phyloP scores from a whole-genome alignment of 768 basidiomycete genomes.

The Roridomyces roridus region DNA sequence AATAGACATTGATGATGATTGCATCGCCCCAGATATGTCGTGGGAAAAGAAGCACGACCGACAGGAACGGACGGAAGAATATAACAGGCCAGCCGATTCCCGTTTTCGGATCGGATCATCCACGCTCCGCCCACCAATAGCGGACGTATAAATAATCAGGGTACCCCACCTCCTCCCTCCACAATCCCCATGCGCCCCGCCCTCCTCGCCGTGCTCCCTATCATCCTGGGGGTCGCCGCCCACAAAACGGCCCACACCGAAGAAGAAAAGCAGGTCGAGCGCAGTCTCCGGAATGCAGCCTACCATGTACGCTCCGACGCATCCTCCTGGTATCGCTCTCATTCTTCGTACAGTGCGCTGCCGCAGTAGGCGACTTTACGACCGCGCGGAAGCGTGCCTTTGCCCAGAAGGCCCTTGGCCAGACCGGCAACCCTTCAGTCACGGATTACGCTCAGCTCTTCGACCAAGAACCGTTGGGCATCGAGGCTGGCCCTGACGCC shows the following conservation, averaged over 20 bases:
- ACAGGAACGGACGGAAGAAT: constrained; percentile 12
- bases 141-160: constrained; percentile 11
- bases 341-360: constrained; percentile 49
- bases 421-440: constrained; percentile 41
- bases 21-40: not conserved
- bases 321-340: not conserved
- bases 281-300: constrained; percentile 56
- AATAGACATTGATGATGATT: too few relatives aligned
- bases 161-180: not conserved
- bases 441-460: constrained; percentile 53
- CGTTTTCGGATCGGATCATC: constrained; percentile 8
- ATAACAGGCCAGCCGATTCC: not conserved
- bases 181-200: constrained; percentile 8
- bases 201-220: constrained; percentile 28
- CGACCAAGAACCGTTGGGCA: constrained; percentile 28
- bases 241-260: constrained; percentile 52
- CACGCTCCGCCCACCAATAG: not conserved
- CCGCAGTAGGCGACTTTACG: constrained; percentile 57
- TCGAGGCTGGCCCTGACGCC: constrained; percentile 26
- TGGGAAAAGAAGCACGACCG: constrained; percentile 14
- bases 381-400: constrained; percentile 54
- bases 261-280: constrained; percentile 53
- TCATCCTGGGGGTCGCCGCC: constrained; percentile 34
- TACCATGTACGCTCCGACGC: constrained; percentile 49
- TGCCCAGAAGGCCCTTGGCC: constrained; percentile 46